Conservation (phyloP, 2,329 filamentous ascomycete genomes). For the Pseudogymnoascus sp. region DNA sequence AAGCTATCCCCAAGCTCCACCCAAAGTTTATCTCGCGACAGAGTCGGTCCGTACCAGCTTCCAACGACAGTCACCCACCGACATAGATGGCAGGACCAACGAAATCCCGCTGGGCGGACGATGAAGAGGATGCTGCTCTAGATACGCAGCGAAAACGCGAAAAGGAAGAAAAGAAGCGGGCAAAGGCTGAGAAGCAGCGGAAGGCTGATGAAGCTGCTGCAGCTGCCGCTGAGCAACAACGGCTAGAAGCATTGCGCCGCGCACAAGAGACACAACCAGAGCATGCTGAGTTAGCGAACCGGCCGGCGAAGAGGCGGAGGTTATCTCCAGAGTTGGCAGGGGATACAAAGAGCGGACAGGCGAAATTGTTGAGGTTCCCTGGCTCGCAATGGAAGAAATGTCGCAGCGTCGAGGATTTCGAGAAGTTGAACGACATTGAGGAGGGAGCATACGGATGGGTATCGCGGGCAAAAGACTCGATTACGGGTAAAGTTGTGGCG, state of each 20-base stretch:
- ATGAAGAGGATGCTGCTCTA: slow-evolving; percentile 71
- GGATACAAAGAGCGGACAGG: slow-evolving; percentile 31
- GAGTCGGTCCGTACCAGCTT: background rate
- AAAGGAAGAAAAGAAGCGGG: slow-evolving; percentile 82
- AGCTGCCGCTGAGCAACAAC: slow-evolving; percentile 15
- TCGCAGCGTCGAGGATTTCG: slow-evolving; percentile 78
- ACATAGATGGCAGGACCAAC: slow-evolving; percentile 8
- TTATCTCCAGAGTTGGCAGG: slow-evolving; percentile 31
- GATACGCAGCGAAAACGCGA: slow-evolving; percentile 68
- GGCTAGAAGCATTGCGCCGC: slow-evolving; percentile 23
- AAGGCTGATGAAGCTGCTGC: slow-evolving; percentile 48
- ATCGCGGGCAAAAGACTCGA: slow-evolving; percentile 68
- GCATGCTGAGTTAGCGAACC: slow-evolving; percentile 36
- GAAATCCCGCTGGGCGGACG: slow-evolving; percentile 78
- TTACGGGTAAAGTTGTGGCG: slow-evolving; percentile 75
- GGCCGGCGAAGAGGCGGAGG: slow-evolving; percentile 57
- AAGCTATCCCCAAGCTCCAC: slow-evolving; percentile 1
- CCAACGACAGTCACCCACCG: background rate
- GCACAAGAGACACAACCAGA: slow-evolving; percentile 23
- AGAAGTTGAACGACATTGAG: slow-evolving; percentile 92
- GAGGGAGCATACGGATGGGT: slow-evolving; percentile 97
- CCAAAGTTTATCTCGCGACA: slow-evolving; percentile 5
- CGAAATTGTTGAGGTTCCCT: slow-evolving; percentile 66
- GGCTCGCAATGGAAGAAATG: slow-evolving; percentile 61
- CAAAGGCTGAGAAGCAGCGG: slow-evolving; percentile 75